Conservation (phyloP, 2,329 filamentous ascomycete species). For the Hortaea sp. region DNA sequence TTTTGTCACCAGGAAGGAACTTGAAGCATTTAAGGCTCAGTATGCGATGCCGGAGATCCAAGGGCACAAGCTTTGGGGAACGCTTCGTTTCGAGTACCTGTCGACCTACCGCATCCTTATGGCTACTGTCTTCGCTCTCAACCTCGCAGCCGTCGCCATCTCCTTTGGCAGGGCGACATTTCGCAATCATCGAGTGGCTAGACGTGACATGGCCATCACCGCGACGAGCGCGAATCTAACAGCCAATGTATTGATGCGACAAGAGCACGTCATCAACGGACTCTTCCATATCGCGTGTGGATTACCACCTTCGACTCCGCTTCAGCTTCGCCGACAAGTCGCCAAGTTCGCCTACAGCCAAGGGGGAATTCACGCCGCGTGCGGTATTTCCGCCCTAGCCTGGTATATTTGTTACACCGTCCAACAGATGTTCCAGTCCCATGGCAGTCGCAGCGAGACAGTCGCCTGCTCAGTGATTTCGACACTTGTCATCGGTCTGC, state of each 20-base stretch:
- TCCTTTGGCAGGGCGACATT: no score
- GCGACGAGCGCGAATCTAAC: neutral
- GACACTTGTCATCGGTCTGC: neutral
- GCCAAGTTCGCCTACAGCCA: slow-evolving; percentile 23
- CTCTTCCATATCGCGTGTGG: neutral
- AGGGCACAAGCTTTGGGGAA: no score
- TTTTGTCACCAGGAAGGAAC: no score
- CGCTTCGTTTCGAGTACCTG: no score
- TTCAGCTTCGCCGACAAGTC: slow-evolving; percentile 16
- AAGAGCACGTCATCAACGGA: neutral
- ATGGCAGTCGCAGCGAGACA: neutral
- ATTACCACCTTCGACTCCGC: slow-evolving; percentile 19
- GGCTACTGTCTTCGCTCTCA: no score
- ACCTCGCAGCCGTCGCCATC: no score
- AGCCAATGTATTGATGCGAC: neutral
- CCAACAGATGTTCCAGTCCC: neutral
- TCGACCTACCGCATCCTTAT: no score
- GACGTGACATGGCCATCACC: neutral
- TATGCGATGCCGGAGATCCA: no score
- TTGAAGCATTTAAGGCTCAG: no score
- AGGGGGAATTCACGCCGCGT: slow-evolving; percentile 21
- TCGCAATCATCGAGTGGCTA: no score
- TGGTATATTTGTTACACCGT: neutral
- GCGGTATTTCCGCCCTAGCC: slow-evolving; percentile 15
- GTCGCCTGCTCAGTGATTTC: neutral